Evolutionary conservation across 1,284 basidiomycete species (phyloP).

Genomic region (Malassezia brasiliensis): DNA sequence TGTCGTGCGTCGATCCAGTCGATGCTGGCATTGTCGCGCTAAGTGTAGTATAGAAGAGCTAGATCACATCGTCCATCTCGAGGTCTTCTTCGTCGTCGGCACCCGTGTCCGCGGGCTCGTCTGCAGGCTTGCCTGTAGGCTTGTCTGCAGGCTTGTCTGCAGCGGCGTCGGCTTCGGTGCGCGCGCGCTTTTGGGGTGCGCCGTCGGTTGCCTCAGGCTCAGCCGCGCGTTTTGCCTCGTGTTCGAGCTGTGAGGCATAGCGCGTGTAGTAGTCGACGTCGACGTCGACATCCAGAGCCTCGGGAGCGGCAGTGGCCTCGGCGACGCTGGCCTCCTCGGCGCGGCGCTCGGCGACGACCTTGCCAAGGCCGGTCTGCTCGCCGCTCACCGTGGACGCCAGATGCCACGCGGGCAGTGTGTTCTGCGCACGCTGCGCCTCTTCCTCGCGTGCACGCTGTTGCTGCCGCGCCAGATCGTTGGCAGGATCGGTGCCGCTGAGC

Average conservation of each 20-base stretch:
- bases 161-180: slow-evolving; percentile 1
- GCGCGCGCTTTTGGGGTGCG: neutral
- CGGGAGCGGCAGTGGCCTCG: slow-evolving; percentile 19
- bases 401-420: slow-evolving; percentile 84
- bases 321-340: slow-evolving; percentile 16
- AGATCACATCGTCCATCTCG: slow-evolving; percentile 41
- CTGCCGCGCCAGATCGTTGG: slow-evolving; percentile 50
- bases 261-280: slow-evolving; percentile 44
- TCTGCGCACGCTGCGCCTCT: slow-evolving; percentile 59
- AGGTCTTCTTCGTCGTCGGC: slow-evolving; percentile 27
- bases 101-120: neutral
- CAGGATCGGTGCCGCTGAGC: slow-evolving; percentile 33
- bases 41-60: slow-evolving; percentile 7
- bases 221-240: slow-evolving; percentile 16
- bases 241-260: slow-evolving; percentile 33
- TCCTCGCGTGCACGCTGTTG: slow-evolving; percentile 34
- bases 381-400: slow-evolving; percentile 87
- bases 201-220: slow-evolving; percentile 11
- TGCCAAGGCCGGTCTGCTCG: slow-evolving; percentile 72
- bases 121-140: slow-evolving; percentile 6
- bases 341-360: slow-evolving; percentile 23
- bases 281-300: slow-evolving; percentile 21
- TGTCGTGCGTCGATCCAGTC: slow-evolving; percentile 24
- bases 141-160: neutral
- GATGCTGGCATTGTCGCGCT: slow-evolving; percentile 6